These are phyloP conservation scores for Austroboletus eburneus DNA, from an alignment of 768 basidiomycete species.

Conservation along the genomic window DNA sequence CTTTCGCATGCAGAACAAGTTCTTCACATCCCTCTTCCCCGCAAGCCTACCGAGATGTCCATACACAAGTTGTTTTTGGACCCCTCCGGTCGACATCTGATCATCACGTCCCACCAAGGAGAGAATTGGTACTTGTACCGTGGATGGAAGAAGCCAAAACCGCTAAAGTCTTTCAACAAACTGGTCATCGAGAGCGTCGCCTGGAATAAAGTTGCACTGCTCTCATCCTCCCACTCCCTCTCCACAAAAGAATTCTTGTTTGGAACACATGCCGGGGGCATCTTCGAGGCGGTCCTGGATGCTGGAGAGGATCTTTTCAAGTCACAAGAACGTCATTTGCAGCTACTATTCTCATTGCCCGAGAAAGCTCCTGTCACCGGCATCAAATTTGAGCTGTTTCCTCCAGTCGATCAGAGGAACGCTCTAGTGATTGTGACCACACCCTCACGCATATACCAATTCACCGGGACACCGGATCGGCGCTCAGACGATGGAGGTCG, in stretches of 20 bases:
- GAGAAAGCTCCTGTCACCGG: constrained; percentile 85
- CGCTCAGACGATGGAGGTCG: constrained; percentile 72
- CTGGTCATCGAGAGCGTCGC: constrained; percentile 88
- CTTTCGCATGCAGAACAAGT: constrained; percentile 85
- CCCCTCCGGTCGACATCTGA: constrained; percentile 86
- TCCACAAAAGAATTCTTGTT: constrained; percentile 85
- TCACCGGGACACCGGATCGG: constrained; percentile 64
- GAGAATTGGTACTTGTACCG: constrained; percentile 92
- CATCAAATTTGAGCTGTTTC: constrained; percentile 74
- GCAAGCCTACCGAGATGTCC: constrained; percentile 69
- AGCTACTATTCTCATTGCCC: constrained; percentile 69
- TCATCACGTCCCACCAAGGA: constrained; percentile 81
- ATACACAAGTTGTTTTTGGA: constrained; percentile 87
- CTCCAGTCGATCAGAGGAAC: constrained; percentile 56
- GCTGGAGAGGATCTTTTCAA: constrained; percentile 92
- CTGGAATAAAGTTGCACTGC: constrained; percentile 75
- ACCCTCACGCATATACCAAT: constrained; percentile 85
- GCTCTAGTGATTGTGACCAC: constrained; percentile 81
- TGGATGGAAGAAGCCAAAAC: constrained; percentile 77
- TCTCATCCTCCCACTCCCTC: constrained; percentile 61
- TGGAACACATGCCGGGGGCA: constrained; percentile 77
- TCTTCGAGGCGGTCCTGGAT: constrained; percentile 87
- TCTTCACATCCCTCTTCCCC: constrained; percentile 70
- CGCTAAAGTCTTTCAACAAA: constrained; percentile 69
- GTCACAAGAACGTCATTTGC: constrained; percentile 76